These are phyloP conservation scores for Suillus hirtellus DNA, from an alignment of 768 basidiomycete genomes.

Conservation along the genomic window DNA sequence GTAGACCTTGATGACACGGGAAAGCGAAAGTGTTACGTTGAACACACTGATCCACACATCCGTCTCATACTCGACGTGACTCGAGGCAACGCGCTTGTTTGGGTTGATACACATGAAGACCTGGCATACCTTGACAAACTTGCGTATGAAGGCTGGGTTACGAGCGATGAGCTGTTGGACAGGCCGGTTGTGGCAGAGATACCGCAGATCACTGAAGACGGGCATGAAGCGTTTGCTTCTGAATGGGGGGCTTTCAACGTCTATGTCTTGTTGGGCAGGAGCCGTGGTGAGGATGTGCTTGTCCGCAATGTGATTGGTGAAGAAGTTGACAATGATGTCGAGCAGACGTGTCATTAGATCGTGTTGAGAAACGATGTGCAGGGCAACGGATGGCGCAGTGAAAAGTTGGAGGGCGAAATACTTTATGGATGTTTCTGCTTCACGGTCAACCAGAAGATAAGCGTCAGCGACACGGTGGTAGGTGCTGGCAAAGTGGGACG, in stretches of 20 bases:
- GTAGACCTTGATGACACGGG: conserved; percentile 85
- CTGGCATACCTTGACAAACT: conserved; percentile 76
- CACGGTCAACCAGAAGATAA: conserved; percentile 89
- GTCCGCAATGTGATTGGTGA: conserved; percentile 84
- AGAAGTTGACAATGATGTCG: conserved; percentile 85
- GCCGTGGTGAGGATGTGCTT: conserved; percentile 55
- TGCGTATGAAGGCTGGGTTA: conserved; percentile 63
- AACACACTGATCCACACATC: conserved; percentile 98
- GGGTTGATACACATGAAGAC: conserved; percentile 95
- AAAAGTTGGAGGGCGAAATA: conserved; percentile 93
- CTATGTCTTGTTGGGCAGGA: conserved; percentile 43
- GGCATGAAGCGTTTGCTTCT: conserved; percentile 96
- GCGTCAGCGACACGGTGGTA: conserved; percentile 89
- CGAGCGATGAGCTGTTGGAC: conserved; percentile 80
- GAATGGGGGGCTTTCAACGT: conserved; percentile 86
- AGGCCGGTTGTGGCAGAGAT: conserved; percentile 76
- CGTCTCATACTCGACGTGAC: conserved; percentile 94
- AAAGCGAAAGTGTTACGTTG: conserved; percentile 88
- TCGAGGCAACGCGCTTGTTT: conserved; percentile 76
- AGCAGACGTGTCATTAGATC: conserved; percentile 76
- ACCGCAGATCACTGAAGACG: conserved; percentile 87
- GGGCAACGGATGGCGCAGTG: conserved; percentile 84
- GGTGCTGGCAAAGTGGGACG: conserved; percentile 79
- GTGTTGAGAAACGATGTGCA: conserved; percentile 73
- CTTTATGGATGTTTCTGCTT: conserved; percentile 93